phyloP scores from a whole-genome alignment of 352 stramenopile genomes.

The Pythium sp. region DNA sequence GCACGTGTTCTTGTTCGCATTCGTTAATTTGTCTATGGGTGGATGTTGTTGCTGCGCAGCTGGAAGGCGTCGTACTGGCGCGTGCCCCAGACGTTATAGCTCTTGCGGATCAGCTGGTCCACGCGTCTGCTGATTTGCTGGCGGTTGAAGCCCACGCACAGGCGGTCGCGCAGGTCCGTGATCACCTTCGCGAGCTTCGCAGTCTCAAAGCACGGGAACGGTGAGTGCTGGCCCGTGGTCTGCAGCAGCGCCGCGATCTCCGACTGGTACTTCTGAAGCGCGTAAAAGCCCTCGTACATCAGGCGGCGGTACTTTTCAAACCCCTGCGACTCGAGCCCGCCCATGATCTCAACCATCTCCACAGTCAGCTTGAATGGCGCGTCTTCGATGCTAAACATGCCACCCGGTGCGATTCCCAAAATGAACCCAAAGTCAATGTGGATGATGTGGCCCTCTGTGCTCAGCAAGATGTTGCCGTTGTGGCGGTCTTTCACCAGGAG shows the following conservation, averaged over 20 bases:
- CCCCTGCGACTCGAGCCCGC: constrained; percentile 76
- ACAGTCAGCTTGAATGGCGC: constrained; percentile 99
- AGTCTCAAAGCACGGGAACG: constrained; percentile 93
- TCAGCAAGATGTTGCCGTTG: constrained; percentile 99
- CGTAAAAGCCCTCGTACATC: constrained; percentile 93
- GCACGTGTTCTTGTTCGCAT: background rate
- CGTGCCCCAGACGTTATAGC: constrained; percentile 87
- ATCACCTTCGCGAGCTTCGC: constrained; percentile 60
- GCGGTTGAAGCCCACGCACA: constrained; percentile 70
- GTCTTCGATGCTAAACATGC: constrained; percentile 96
- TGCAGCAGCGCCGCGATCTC: constrained; percentile 94
- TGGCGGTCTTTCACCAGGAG: constrained; percentile 98
- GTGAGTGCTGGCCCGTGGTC: constrained; percentile 93
- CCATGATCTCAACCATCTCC: constrained; percentile 97
- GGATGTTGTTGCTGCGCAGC: constrained; percentile 88
- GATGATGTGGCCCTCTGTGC: constrained; percentile 93
- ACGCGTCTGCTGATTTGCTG: constrained; percentile 69
- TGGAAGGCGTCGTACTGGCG: constrained; percentile 91
- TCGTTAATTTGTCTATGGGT: constrained; percentile 34
- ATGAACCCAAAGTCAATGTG: constrained; percentile 99
- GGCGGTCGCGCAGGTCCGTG: constrained; percentile 53
- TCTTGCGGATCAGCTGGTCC: constrained; percentile 81
- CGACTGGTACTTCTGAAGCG: constrained; percentile 90
- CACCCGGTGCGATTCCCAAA: constrained; percentile 95
- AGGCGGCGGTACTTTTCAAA: constrained; percentile 91